phyloP scores from a whole-genome alignment of 495 filamentous ascomycete species.

The Aspergillus mulundensis region DNA sequence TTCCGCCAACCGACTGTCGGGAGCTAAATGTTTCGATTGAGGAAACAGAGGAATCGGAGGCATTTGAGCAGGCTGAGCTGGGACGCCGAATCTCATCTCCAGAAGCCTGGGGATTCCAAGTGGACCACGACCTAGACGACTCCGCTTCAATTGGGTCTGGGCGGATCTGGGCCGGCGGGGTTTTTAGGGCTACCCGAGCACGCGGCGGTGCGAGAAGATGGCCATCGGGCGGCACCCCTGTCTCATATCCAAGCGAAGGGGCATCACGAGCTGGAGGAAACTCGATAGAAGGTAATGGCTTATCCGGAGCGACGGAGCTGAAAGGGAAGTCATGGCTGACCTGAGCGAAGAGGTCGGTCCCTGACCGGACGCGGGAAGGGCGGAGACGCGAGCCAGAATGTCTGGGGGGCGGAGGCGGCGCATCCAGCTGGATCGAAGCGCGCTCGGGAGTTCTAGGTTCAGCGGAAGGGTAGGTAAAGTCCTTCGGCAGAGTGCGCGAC shows the following conservation, averaged over 20 bases:
- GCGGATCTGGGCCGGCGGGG: constrained; percentile 56
- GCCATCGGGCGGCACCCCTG: constrained; percentile 29
- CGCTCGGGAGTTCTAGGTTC: constrained; percentile 59
- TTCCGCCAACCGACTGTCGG: constrained; percentile 60
- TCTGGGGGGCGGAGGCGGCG: constrained; percentile 47
- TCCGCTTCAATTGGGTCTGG: constrained; percentile 31
- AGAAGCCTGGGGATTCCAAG: constrained; percentile 30
- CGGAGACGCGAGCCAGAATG: constrained; percentile 50
- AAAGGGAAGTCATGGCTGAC: constrained; percentile 30
- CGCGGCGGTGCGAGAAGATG: constrained; percentile 48
- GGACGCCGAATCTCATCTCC: constrained; percentile 48
- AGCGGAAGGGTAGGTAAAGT: constrained; percentile 58
- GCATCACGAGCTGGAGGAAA: constrained; percentile 31
- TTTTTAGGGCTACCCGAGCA: constrained; percentile 55
- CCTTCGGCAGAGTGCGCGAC: constrained; percentile 62
- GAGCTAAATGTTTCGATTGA: constrained; percentile 63
- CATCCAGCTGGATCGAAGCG: constrained; percentile 35
- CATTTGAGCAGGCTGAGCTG: constrained; percentile 55
- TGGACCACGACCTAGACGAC: constrained; percentile 26
- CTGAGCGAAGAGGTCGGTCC: constrained; percentile 39
- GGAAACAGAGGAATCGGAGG: constrained; percentile 67
- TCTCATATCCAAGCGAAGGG: constrained; percentile 18
- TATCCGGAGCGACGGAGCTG: constrained; percentile 33
- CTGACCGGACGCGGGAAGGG: constrained; percentile 42
- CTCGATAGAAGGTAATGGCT: constrained; percentile 60